Percentiles rank a stretch among this genome's conserved stretches.
These are phyloP conservation scores for Eurotiales sp. DNA, from an alignment of 2,329 filamentous ascomycete genomes.

Conservation along the genomic window DNA sequence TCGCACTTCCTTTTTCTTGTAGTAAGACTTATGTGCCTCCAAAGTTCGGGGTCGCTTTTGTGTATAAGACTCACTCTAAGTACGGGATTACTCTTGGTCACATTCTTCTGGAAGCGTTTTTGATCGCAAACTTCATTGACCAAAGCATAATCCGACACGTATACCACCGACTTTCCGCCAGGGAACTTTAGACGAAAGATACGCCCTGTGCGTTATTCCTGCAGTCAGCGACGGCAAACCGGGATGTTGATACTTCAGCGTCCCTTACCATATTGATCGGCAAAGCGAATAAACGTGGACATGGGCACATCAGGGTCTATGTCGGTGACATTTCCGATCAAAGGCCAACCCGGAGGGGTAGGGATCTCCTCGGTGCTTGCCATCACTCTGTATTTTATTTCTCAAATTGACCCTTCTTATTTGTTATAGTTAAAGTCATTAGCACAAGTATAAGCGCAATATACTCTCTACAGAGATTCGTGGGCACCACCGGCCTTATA, in stretches of 20 bases:
- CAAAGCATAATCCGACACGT: constrained; percentile 52
- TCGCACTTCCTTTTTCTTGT: constrained; percentile 53
- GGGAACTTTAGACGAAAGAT: constrained; percentile 57
- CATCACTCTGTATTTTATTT: no score
- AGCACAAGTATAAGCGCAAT: no score
- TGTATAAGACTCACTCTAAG: constrained; percentile 15
- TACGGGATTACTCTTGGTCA: constrained; percentile 24
- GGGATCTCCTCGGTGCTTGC: constrained; percentile 58
- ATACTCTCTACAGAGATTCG: no score
- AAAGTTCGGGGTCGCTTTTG: neutral
- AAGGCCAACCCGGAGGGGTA: constrained; percentile 58
- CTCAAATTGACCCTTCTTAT: no score
- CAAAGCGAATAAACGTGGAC: constrained; percentile 46
- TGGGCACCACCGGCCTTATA: no score
- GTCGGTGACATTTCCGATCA: constrained; percentile 63
- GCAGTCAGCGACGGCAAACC: neutral
- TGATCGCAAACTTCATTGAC: constrained; percentile 64
- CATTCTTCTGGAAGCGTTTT: constrained; percentile 59
- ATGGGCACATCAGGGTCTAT: constrained; percentile 56
- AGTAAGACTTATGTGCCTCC: neutral
- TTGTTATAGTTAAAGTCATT: no score
- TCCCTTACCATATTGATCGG: constrained; percentile 60
- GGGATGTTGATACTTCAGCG: neutral
- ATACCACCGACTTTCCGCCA: constrained; percentile 43
- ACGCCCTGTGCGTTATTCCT: constrained; percentile 43